Percentiles rank a stretch among this genome's conserved stretches.
phyloP scores from a whole-genome alignment of 2,329 filamentous ascomycete genomes.

The Fusarium sp. region DNA sequence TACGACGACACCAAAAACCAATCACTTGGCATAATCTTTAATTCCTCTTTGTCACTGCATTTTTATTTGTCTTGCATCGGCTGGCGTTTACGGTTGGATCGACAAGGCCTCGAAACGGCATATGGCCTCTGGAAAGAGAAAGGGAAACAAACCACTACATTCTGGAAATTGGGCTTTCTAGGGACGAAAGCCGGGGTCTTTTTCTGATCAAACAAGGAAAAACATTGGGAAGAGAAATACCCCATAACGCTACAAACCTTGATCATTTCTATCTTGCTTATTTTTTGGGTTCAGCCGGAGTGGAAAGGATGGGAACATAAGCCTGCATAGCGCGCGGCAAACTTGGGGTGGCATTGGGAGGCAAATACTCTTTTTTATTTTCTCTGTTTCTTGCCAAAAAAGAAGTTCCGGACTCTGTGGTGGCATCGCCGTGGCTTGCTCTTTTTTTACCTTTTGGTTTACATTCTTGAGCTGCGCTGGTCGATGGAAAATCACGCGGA shows the following conservation, averaged over 20 bases:
- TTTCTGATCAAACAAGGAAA: constrained; percentile 13
- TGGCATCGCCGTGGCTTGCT: constrained; percentile 21
- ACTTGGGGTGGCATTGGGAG: neutral
- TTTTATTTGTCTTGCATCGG: constrained; percentile 29
- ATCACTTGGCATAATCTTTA: constrained; percentile 32
- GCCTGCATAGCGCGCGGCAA: constrained; percentile 21
- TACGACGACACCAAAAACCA: neutral
- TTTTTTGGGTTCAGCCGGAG: constrained; percentile 12
- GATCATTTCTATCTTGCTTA: constrained; percentile 10
- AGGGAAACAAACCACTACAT: constrained; percentile 5
- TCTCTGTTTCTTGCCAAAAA: neutral
- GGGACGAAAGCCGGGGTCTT: neutral
- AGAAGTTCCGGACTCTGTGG: neutral
- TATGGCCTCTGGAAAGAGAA: constrained; percentile 11
- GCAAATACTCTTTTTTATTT: neutral
- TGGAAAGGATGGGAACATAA: constrained; percentile 1
- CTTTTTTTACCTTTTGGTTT: constrained; percentile 30
- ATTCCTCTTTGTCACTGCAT: constrained; percentile 20
- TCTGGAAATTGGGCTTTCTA: constrained; percentile 5
- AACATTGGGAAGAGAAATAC: constrained; percentile 12
- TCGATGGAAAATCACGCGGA: constrained; percentile 6
- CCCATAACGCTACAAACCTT: constrained; percentile 25
- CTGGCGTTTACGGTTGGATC: constrained; percentile 29
- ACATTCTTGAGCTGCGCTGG: constrained; percentile 36
- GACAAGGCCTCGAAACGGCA: constrained; percentile 12